Base-by-base conservation (phyloP, 768 basidiomycete genomes). In the Stropharia rugosoannulata region DNA sequence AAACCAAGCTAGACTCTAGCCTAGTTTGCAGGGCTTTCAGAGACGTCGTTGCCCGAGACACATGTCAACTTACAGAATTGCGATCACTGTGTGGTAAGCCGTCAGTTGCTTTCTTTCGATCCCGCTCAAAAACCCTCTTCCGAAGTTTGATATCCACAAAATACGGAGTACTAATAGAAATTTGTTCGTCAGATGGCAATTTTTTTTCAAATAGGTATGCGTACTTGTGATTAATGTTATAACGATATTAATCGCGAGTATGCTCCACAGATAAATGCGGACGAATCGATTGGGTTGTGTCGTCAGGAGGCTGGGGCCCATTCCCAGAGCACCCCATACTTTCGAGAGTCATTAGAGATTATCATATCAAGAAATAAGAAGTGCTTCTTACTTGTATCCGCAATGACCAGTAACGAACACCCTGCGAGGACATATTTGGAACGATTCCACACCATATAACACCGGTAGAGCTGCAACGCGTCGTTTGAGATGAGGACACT, bases 1-100 rank as follows among this genome's bases (percentile, higher is more conserved):
- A 72, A 7, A 70, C 56, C 11, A 65, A 51, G 25, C 67, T 67
- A 32, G 68, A 68, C 51, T 72, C 67, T 2, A 66, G 29, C 9
- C 29, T 32, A 22, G 22, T 22, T 2, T 22, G 22, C 22, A 32
- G 2, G 29, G 9, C 29, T 32, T 32, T 32, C 29, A 32, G 29
- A 10, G 5, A 32, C 29, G 5, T 32, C 29, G 29, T 32, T 22
- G 3, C 29, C 29, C 27, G 25, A 53, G 54, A 37, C 18, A 53
- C 25, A 43, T 11, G 32, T 11, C 25, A 12, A 49, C 47, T 49
- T 37, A 49, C 47, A 49, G 22, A 8, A 49, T 37, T 36, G 47
- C 47, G 18, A 32, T 32, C 5, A 32, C 29, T 32, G 29, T 32
- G 29, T 32, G 29, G 29, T 32, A 32, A 32, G 29, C 3, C 9